Base-by-base conservation (phyloP, 371 early-diverging fungal genomes). In the Choanephora cucurbitarum region DNA sequence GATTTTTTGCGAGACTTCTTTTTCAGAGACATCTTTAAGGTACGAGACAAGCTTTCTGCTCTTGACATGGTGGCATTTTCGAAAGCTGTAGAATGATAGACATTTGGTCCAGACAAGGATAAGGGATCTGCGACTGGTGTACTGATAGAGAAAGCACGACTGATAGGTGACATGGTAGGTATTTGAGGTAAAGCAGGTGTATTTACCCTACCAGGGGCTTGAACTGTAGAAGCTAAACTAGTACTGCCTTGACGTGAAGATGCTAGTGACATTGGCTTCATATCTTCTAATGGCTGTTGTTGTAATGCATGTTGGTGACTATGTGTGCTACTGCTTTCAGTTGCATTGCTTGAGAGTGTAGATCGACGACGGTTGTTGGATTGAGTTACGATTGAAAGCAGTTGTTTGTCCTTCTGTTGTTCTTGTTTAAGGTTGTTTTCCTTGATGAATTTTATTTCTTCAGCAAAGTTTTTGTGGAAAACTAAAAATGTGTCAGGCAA, bases 391-490 rank as follows among this genome's bases (percentile, higher is more conserved):
- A 52, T 34, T 31, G 28, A 33, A 18, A 46, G 43, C 9, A 21
- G 13, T 11, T 11, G 28, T 11, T 23, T 49, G 48, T 46, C 56
- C 37, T 47, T 47, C 13, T 42, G 23, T 14, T 49, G 52, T 57
- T 69, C 66, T 52, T 64, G 37, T 37, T 37, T 37, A 32, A 52
- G 46, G 28, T 58, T 60, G 46, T 58, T 64, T 39, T 56, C 60
- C 52, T 74, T 66, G 11, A 58, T 28, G 21, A 33, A 64, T 23
- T 68, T 58, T 24, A 89, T 82, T 52, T 91, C 91, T 13, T 83
- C 82, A 18, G 70, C 79, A 68, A 87, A 91, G 52, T 88, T 90
- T 64, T 84, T 85, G 17, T 81, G 64, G 70, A 85, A 91, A 24
- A 84, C 85, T 87, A 59, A 0, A 28, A 10, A 44, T 9, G 41